A percentile compares a stretch with the other conserved stretches of the same genome.
Conservation (phyloP, 768 basidiomycete species). For the Crassisporium funariophilum region DNA sequence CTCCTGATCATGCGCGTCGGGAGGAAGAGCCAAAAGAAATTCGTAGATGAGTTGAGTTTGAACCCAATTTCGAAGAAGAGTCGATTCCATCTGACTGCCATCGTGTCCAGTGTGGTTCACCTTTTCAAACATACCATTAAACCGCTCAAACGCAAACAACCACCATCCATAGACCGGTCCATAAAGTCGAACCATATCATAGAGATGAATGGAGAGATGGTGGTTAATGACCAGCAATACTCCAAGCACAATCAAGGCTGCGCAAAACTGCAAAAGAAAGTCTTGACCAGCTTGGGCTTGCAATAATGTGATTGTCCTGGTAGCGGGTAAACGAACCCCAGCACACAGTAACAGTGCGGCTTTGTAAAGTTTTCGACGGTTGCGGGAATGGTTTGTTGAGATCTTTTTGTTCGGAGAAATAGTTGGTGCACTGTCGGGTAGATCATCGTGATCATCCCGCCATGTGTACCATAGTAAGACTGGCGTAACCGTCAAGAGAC, state of each 20-base stretch:
- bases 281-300: slow-evolving; percentile 24
- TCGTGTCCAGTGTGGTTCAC: slow-evolving; percentile 32
- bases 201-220: slow-evolving; percentile 29
- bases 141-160: too few species aligned
- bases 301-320: slow-evolving; percentile 19
- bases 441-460: slow-evolving; percentile 20
- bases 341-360: slow-evolving; percentile 18
- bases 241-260: slow-evolving; percentile 10
- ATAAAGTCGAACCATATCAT: slow-evolving; percentile 21
- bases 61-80: slow-evolving; percentile 30
- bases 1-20: slow-evolving; percentile 12
- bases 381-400: too few species aligned
- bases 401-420: slow-evolving; percentile 19
- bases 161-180: too few species aligned
- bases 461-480: slow-evolving; percentile 29
- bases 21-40: slow-evolving; percentile 16
- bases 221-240: slow-evolving; percentile 26
- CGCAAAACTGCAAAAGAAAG: slow-evolving; percentile 23
- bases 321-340: slow-evolving; percentile 18
- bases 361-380: slow-evolving; percentile 10
- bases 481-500: slow-evolving; percentile 24
- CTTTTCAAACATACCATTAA: slow-evolving; percentile 35
- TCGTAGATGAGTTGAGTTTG: slow-evolving; percentile 27
- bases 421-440: slow-evolving; percentile 13
- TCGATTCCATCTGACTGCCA: slow-evolving; percentile 30